Evolutionary conservation across 768 basidiomycete species (phyloP).

Genomic region (Tephrocybe rancida): DNA sequence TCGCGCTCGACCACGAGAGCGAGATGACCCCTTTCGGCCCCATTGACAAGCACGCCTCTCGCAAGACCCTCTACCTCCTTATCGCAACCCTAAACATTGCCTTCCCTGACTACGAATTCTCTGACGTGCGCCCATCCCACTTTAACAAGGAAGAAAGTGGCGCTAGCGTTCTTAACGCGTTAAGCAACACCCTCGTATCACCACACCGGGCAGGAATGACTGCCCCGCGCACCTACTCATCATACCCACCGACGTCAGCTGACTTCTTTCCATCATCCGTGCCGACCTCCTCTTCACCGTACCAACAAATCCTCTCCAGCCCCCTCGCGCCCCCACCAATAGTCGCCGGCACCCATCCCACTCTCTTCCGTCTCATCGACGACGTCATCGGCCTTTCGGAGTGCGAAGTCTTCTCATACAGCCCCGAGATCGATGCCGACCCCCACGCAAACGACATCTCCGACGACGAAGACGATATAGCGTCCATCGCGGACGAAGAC

Average conservation of each 20-base stretch:
- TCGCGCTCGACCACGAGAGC: constrained; percentile 67
- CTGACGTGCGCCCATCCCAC: constrained; percentile 85
- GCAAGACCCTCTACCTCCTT: constrained; percentile 94
- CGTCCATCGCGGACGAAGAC: constrained; percentile 66
- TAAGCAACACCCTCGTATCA: constrained; percentile 81
- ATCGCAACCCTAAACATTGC: constrained; percentile 97
- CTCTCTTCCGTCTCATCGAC: constrained; percentile 85
- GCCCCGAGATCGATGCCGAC: constrained; percentile 91
- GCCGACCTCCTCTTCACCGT: constrained; percentile 72
- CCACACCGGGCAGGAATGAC: constrained; percentile 66
- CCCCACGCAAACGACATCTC: constrained; percentile 87
- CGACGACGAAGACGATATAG: constrained; percentile 77
- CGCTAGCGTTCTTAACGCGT: constrained; percentile 79
- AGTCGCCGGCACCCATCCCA: constrained; percentile 84
- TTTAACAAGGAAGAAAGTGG: constrained; percentile 85
- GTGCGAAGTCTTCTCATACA: constrained; percentile 95
- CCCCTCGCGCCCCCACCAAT: constrained; percentile 75
- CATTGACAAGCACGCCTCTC: constrained; percentile 78
- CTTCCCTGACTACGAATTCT: constrained; percentile 98
- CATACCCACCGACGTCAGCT: constrained; percentile 74
- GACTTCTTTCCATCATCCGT: constrained; percentile 79
- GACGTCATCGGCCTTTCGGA: constrained; percentile 88
- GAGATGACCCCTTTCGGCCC: constrained; percentile 91
- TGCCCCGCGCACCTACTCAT: constrained; percentile 82
- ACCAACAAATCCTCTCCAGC: constrained; percentile 56